Evolutionary conservation across 2,329 filamentous ascomycete genomes (phyloP).

Genomic region (Verticillium dahliae): DNA sequence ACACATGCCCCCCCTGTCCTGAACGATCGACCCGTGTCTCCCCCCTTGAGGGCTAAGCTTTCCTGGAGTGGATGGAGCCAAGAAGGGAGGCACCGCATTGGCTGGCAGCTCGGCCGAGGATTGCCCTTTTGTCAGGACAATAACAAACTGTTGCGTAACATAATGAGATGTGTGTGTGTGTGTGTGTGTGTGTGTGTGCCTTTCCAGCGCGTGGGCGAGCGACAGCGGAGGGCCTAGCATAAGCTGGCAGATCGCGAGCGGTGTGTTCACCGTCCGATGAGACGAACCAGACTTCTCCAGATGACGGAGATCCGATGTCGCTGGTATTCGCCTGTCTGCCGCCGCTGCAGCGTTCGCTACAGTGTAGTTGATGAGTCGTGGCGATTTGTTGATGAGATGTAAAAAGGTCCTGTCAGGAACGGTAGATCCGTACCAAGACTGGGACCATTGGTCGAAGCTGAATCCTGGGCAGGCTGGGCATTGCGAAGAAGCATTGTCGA

Average conservation of each 20-base stretch:
- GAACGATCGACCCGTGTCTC: not conserved
- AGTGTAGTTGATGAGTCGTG: not conserved
- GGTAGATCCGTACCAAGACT: not conserved
- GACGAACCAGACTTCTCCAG: not conserved
- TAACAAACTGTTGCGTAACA: constrained; percentile 6
- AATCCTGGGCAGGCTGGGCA: not conserved
- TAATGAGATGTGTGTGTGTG: not conserved
- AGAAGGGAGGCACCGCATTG: not conserved
- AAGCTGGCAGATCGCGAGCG: not conserved
- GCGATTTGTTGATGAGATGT: not conserved
- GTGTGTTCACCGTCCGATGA: not conserved
- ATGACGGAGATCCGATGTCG: not conserved
- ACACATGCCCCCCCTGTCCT: not conserved
- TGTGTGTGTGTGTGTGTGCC: not conserved
- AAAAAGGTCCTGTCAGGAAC: constrained; percentile 8
- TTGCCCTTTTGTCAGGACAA: constrained; percentile 2
- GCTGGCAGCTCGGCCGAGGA: not conserved
- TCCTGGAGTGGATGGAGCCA: not conserved
- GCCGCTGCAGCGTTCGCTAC: not conserved
- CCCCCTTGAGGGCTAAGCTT: not conserved
- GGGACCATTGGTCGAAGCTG: not conserved
- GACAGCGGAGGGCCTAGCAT: not conserved
- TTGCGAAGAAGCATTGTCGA: not conserved
- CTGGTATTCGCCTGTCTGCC: not conserved
- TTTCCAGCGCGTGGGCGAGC: not conserved